These are phyloP conservation scores for Porodaedalea pini DNA, from an alignment of 1,284 basidiomycete species.

Conservation along the genomic window DNA sequence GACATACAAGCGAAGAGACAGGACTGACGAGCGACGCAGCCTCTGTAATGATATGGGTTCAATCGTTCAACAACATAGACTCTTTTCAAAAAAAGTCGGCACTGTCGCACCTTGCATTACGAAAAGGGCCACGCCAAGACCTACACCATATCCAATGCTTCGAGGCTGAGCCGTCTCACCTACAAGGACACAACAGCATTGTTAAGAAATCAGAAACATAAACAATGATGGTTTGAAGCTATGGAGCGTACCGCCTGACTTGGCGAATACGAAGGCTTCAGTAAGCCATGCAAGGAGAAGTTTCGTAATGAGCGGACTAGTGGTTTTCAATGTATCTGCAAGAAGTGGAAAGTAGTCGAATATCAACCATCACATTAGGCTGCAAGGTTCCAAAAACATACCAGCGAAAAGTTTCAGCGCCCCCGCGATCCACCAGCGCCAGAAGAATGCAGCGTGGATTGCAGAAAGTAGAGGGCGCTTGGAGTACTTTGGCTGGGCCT, in stretches of 20 bases:
- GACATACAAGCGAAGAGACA: not conserved
- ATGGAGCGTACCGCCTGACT: constrained; percentile 3
- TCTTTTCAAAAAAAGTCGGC: not conserved
- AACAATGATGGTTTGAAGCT: not conserved
- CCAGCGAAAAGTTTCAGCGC: constrained; percentile 52
- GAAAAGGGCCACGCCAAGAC: constrained; percentile 58
- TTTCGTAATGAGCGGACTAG: constrained; percentile 60
- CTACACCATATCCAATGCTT: constrained; percentile 58
- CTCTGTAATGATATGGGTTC: constrained; percentile 2
- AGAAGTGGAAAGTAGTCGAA: not conserved
- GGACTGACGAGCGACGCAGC: constrained; percentile 2
- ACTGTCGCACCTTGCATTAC: constrained; percentile 55
- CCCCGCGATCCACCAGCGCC: constrained; percentile 52
- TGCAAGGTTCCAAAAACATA: constrained; percentile 27
- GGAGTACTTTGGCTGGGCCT: constrained; percentile 30
- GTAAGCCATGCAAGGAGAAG: constrained; percentile 61
- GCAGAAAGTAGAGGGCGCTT: constrained; percentile 61
- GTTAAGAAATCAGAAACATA: not conserved
- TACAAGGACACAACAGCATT: constrained; percentile 31
- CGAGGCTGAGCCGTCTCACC: constrained; percentile 35
- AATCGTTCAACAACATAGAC: not conserved
- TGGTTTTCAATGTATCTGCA: constrained; percentile 55
- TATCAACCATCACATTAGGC: not conserved
- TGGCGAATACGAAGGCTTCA: constrained; percentile 39
- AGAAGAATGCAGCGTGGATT: constrained; percentile 52